Conservation (phyloP, 805 yeast genomes). For the Tetrapisispora arboricola region DNA sequence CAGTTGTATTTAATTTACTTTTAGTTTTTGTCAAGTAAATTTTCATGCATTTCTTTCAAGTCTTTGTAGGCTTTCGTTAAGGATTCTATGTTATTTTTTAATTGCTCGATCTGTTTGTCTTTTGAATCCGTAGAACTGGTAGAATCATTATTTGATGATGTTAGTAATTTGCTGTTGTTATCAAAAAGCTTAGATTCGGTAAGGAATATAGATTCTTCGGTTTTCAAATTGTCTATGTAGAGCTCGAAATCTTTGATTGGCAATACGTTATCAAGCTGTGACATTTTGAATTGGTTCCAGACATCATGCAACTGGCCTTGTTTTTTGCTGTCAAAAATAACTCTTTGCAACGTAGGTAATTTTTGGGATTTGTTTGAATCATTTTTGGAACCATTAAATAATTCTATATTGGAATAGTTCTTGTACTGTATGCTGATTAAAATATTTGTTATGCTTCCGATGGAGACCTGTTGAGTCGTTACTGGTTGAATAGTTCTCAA, state of each 20-base stretch:
- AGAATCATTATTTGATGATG: slow-evolving; percentile 5
- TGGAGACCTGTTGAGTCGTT: slow-evolving; percentile 16
- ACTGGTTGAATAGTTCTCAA: slow-evolving; percentile 39
- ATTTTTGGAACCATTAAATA: neutral
- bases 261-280: slow-evolving; percentile 13
- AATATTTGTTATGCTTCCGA: slow-evolving; percentile 23
- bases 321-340: slow-evolving; percentile 33
- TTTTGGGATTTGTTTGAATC: slow-evolving; percentile 8
- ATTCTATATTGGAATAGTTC: neutral
- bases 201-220: slow-evolving; percentile 44
- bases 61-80: slow-evolving; percentile 52
- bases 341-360: slow-evolving; percentile 60
- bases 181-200: slow-evolving; percentile 31
- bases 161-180: slow-evolving; percentile 23
- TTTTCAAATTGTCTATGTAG: slow-evolving; percentile 40
- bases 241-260: slow-evolving; percentile 32
- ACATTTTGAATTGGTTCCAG: slow-evolving; percentile 25
- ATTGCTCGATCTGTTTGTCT: slow-evolving; percentile 12
- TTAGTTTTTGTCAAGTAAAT: slow-evolving; percentile 37
- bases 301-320: slow-evolving; percentile 36
- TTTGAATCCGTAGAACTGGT: slow-evolving; percentile 3
- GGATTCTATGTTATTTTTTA: slow-evolving; percentile 38
- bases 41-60: slow-evolving; percentile 50
- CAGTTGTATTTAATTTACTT: neutral
- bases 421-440: slow-evolving; percentile 8